A percentile compares a stretch with the other conserved stretches of the same genome.
These are phyloP conservation scores for Sclerotinia subarctica DNA, from an alignment of 2,329 filamentous ascomycete species.

Conservation along the genomic window DNA sequence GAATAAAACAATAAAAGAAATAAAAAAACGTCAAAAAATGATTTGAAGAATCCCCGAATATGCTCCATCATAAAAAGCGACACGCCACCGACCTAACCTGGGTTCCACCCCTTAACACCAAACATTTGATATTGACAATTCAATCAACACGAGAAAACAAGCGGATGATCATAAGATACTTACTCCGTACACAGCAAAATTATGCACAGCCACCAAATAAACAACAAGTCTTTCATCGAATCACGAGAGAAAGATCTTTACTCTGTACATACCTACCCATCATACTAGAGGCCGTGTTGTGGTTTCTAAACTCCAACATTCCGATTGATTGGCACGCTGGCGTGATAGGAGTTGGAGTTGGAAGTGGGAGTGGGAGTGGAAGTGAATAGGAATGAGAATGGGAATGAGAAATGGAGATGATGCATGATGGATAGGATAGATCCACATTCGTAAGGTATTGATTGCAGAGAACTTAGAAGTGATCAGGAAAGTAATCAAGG, in stretches of 20 bases:
- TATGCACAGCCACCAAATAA: conserved; percentile 1
- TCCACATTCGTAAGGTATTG: neutral
- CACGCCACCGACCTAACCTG: neutral
- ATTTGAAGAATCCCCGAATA: neutral
- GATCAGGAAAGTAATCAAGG: neutral
- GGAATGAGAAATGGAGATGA: neutral
- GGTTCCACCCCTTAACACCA: neutral
- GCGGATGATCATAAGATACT: neutral
- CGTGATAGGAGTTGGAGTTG: neutral
- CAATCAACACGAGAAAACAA: conserved; percentile 11
- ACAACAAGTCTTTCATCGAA: neutral
- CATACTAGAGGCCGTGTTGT: neutral
- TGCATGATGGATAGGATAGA: neutral
- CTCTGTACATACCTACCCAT: too few species aligned
- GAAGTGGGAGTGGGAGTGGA: too few species aligned
- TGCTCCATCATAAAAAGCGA: neutral
- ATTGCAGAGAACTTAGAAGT: neutral
- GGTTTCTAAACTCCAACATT: conserved; percentile 11
- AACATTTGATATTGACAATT: neutral
- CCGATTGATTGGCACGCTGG: conserved; percentile 10
- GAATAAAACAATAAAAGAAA: neutral
- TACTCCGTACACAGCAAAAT: neutral
- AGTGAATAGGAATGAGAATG: neutral
- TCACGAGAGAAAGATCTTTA: neutral
- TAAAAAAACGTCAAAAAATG: neutral